Percentiles rank a stretch among this genome's conserved stretches.
Evolutionary conservation across 2,329 filamentous ascomycete species (phyloP).

Genomic region (Fusarium sp.): DNA sequence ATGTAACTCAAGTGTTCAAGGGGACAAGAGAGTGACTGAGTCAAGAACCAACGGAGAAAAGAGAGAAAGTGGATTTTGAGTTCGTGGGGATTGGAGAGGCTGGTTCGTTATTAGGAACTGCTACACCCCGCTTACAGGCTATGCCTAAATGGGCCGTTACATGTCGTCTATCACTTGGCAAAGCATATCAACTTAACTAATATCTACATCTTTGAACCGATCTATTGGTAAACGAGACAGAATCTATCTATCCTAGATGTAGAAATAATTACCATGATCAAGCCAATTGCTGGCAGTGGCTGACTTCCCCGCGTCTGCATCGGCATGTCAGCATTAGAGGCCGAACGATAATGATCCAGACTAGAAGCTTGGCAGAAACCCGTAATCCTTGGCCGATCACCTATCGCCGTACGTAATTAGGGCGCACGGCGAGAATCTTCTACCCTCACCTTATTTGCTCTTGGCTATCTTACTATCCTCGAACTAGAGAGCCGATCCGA

Average conservation of each 20-base stretch:
- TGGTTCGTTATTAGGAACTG: not conserved
- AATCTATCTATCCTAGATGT: not conserved
- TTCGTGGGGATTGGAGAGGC: slow-evolving; percentile 3
- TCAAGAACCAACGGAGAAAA: not conserved
- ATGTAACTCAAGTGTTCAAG: not conserved
- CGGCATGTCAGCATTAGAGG: not conserved
- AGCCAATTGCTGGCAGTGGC: not conserved
- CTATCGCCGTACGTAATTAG: slow-evolving; percentile 21
- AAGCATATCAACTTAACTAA: not conserved
- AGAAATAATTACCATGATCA: accelerated
- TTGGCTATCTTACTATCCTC: slow-evolving; percentile 10
- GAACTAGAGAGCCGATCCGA: not conserved
- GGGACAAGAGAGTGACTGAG: not conserved
- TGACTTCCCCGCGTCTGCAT: not conserved
- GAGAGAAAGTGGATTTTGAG: not conserved
- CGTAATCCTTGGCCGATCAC: slow-evolving; percentile 9
- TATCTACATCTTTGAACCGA: not conserved
- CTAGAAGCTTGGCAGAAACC: slow-evolving; percentile 12
- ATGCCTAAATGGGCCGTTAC: not conserved
- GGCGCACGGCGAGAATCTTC: not conserved
- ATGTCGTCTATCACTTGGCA: slow-evolving; percentile 3
- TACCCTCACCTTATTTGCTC: not conserved
- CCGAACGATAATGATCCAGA: not conserved
- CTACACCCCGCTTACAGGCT: slow-evolving; percentile 12
- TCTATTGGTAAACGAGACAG: accelerated